Base-by-base conservation (phyloP, 2,329 filamentous ascomycete species). In the Harringtonia lauricola region DNA sequence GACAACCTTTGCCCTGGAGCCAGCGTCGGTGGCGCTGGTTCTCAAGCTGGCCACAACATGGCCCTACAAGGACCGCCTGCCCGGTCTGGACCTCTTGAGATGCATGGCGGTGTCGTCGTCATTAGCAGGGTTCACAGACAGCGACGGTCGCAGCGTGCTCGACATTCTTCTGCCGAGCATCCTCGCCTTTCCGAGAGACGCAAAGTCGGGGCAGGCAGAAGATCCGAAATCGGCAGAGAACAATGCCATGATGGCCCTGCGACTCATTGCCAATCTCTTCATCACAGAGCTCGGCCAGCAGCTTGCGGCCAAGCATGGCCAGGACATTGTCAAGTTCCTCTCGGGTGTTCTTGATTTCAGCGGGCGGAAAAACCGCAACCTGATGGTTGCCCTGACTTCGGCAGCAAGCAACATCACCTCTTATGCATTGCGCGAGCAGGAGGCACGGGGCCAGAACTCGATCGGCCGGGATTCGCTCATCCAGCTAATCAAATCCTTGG, bases 21-120 rank as follows among this genome's bases (percentile, higher is more conserved):
- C 8, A 60, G 71, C 8, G 57, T 66, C 17, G 1, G 61, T 90
- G 3, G 67, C 79, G 19, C 64, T 87, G 0, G 68, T 88, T 7
- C 65, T 87, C 46, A 86, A 81, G 54, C 73, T 94, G 42, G 76
- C 80, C 17, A 86, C 84, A 0, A 62, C 70, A 28, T 98, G 92
- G 92, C 83, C 89, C 3, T 79, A 83, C 42, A 70, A 79, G 13
- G 84, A 86, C 52, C 81, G 88, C 37, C 72, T 98, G 0, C 85
- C 92, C 1, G 86, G 81, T 13, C 74, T 98, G 1, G 92, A 96
- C 59, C 69, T 96, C 2, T 71, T 96, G 6, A 85, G 92, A n/a
- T 79, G 94, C 39, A 70, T 92, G 24, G 82, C 85, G 2, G 78
- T 80, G 1, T 78, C 76, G 6, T 76, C 85, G 1, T 64, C 74